These are phyloP conservation scores for Conoideocrella luteorostrata DNA, from an alignment of 2,329 filamentous ascomycete species.

Conservation along the genomic window DNA sequence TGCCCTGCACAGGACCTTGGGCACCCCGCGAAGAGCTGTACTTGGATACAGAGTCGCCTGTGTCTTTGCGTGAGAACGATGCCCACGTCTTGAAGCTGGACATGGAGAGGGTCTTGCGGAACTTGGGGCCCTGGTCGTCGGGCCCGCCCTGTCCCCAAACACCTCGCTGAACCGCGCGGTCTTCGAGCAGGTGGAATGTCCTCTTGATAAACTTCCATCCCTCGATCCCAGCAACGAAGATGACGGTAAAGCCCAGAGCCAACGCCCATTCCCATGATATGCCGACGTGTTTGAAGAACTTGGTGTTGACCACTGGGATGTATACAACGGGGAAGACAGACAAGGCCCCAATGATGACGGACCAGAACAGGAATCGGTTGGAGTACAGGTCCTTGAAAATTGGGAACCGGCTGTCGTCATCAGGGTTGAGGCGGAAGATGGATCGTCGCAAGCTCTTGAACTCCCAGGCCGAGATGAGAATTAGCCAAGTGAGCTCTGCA, in stretches of 20 bases:
- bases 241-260: slow-evolving; percentile 53
- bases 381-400: slow-evolving; percentile 58
- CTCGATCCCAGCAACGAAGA: slow-evolving; percentile 65
- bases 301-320: slow-evolving; percentile 62
- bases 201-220: slow-evolving; percentile 67
- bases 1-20: slow-evolving; percentile 4
- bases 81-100: slow-evolving; percentile 45
- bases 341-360: slow-evolving; percentile 53
- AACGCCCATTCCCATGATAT: slow-evolving; percentile 74
- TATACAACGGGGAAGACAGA: slow-evolving; percentile 64
- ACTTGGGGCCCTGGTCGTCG: slow-evolving; percentile 37
- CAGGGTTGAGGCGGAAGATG: slow-evolving; percentile 60
- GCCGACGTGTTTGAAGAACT: slow-evolving; percentile 64
- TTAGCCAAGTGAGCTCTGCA: slow-evolving; percentile 66
- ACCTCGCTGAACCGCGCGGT: slow-evolving; percentile 42
- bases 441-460: slow-evolving; percentile 67
- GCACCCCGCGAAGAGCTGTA: slow-evolving; percentile 16
- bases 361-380: slow-evolving; percentile 67
- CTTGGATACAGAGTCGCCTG: slow-evolving; percentile 28
- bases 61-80: slow-evolving; percentile 35
- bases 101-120: slow-evolving; percentile 44
- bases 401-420: slow-evolving; percentile 42
- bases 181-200: slow-evolving; percentile 43
- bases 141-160: slow-evolving; percentile 47
- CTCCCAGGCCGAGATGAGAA: slow-evolving; percentile 71